Evolutionary conservation across 305 asterid species (phyloP).

Genomic region (Solanum hybrid): DNA sequence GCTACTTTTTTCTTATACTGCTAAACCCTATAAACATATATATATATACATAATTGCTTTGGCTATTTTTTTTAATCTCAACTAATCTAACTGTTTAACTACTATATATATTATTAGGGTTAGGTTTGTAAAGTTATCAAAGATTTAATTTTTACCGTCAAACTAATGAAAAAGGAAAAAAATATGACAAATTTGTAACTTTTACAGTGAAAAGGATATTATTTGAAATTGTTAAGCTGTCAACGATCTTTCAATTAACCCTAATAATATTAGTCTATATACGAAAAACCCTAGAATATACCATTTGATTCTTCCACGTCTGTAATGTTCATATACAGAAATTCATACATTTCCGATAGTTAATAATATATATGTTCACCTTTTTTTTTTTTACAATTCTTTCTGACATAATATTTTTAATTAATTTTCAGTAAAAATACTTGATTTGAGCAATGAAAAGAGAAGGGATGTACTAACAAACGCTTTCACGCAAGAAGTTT

Average conservation of each 20-base stretch:
- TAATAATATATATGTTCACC: neutral
- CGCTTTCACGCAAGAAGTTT: conserved; percentile 44
- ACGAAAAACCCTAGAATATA: neutral
- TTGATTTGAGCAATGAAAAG: conserved; percentile 47
- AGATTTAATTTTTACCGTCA: neutral
- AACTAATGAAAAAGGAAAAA: neutral
- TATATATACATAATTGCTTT: too few species aligned
- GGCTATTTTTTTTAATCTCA: neutral
- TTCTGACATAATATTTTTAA: neutral
- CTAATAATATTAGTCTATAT: neutral
- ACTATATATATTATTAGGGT: neutral
- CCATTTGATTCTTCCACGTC: neutral
- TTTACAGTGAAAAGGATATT: too few species aligned
- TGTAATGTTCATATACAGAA: neutral
- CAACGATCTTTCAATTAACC: neutral
- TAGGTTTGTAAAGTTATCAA: neutral
- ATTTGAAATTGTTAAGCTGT: neutral
- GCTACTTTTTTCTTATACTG: neutral
- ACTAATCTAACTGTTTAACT: neutral
- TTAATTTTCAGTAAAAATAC: conserved; percentile 33
- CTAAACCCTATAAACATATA: neutral
- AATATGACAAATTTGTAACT: neutral
- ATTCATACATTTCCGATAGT: neutral
- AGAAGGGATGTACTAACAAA: conserved; percentile 31
- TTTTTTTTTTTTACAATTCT: neutral